Base-by-base conservation (phyloP, 1,284 basidiomycete genomes). In the Trichosporon faecale region DNA sequence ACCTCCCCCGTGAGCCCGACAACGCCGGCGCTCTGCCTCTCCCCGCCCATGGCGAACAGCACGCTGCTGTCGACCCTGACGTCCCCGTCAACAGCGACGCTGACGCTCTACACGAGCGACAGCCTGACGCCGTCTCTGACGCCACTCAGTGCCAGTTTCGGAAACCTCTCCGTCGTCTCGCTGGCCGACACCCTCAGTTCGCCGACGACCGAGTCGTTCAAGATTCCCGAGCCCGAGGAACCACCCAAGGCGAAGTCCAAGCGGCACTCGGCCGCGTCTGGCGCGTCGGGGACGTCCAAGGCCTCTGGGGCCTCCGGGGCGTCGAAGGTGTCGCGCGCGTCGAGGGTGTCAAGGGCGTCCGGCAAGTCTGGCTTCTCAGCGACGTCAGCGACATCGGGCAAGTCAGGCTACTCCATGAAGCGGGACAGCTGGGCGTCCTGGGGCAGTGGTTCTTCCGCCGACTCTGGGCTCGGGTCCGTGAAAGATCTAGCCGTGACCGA, bases 371-470 rank as follows among this genome's bases (percentile, higher is more conserved):
- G 27, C 27, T 8, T 9, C 9, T 61, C 57, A 11, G 18, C 29
- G 16, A 31, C 29, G 18, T 61, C 57, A 11, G 18, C 29, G 16
- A 31, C 29, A 8, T 61, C 57, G 29, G 27, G 27, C 4, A 11
- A 11, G 25, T 25, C 55, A 12, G n/a, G 16, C 27, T 33, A 4
- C 57, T 18, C 18, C 27, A 33, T 61, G 21, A 61, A 61, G 57
- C 57, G 57, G 11, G 57, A 61, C 57, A 31, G 27, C 18, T 61
- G 57, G 57, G 57, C 57, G 57, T 61, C 57, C 6, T 61, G 57
- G 57, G 57, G 57, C 57, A 61, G 57, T 7, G 18, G 29, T 18
- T 31, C 27, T 3, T n/a, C 12, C 12, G 29, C 57, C 16, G 57
- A 61, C 57, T n/a, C 18, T 1, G 57, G 27, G 3, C 57, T 61